Evolutionary conservation across 2,329 filamentous ascomycete species (phyloP).

Genomic region (Chrysoporthe puriensis): DNA sequence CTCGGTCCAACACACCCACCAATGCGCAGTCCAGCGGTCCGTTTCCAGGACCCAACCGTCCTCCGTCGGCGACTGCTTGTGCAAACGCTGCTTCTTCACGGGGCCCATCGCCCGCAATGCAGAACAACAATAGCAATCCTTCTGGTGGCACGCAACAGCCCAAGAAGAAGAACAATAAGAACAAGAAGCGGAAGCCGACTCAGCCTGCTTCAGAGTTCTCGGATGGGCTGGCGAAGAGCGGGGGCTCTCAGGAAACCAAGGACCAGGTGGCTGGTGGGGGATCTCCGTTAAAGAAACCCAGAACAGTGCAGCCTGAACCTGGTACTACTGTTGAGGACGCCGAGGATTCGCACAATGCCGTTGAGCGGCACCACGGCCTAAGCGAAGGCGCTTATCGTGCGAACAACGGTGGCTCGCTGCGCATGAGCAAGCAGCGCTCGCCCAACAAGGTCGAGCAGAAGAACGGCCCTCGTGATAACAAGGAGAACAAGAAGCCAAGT

Average conservation of each 20-base stretch:
- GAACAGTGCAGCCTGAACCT: background rate
- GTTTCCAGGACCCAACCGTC: conserved; percentile 1
- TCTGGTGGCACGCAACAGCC: conserved; percentile 4
- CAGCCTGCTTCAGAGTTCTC: background rate
- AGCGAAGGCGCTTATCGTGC: conserved; percentile 32
- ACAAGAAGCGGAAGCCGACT: conserved; percentile 23
- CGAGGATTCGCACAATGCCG: background rate
- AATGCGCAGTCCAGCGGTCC: conserved; percentile 7
- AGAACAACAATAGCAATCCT: background rate
- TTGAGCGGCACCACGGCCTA: background rate
- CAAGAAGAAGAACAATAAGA: conserved; percentile 18
- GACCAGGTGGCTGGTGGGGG: conserved; percentile 1
- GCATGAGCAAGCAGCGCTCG: conserved; percentile 29
- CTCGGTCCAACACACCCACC: conserved; percentile 8
- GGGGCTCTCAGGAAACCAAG: conserved; percentile 9
- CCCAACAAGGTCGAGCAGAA: conserved; percentile 19
- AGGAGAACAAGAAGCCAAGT: background rate
- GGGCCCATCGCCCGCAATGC: conserved; percentile 5
- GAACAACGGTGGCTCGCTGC: conserved; percentile 41
- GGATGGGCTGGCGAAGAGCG: conserved; percentile 15
- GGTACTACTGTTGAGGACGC: background rate
- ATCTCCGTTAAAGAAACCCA: conserved; percentile 14
- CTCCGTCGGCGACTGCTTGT: conserved; percentile 4
- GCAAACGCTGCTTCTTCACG: conserved; percentile 4
- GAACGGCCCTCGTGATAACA: conserved; percentile 2